phyloP scores from a whole-genome alignment of 2,329 filamentous ascomycete genomes.

The Paracoccidioides brasiliensis region DNA sequence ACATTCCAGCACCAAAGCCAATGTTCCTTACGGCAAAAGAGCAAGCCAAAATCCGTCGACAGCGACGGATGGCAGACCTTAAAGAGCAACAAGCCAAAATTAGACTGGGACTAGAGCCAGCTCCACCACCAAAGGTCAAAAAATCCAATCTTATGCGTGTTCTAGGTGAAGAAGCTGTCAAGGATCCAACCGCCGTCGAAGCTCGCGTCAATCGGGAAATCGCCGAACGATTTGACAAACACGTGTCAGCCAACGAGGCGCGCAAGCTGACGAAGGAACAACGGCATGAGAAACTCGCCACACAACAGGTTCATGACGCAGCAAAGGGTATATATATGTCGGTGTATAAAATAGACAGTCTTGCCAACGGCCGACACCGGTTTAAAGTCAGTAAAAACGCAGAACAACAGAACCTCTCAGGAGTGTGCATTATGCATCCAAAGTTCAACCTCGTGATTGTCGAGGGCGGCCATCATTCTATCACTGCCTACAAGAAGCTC shows the following conservation, averaged over 20 bases:
- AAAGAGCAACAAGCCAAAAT: conserved; percentile 98
- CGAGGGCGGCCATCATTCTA: conserved; percentile 74
- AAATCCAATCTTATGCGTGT: conserved; percentile 97
- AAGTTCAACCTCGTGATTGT: conserved; percentile 81
- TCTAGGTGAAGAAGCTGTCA: conserved; percentile 79
- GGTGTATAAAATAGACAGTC: conserved; percentile 77
- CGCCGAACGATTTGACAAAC: conserved; percentile 65
- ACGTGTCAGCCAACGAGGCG: conserved; percentile 66
- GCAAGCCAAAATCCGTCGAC: conserved; percentile 77
- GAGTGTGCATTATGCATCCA: conserved; percentile 84
- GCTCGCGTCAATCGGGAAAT: conserved; percentile 89
- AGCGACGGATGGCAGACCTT: conserved; percentile 79
- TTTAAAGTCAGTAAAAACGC: conserved; percentile 91
- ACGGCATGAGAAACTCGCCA: conserved; percentile 65
- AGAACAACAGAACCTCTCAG: conserved; percentile 74
- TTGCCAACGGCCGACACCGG: conserved; percentile 86
- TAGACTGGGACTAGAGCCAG: conserved; percentile 73
- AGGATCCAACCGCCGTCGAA: conserved; percentile 94
- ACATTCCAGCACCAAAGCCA: conserved; percentile 64
- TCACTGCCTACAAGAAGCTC: conserved; percentile 77
- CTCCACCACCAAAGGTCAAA: conserved; percentile 90
- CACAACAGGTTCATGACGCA: conserved; percentile 78
- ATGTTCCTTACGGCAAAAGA: conserved; percentile 89
- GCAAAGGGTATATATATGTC: conserved; percentile 72
- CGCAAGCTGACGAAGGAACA: conserved; percentile 83